Base-by-base conservation (phyloP, 768 basidiomycete genomes). In the Strobilomyces dryophilus region DNA sequence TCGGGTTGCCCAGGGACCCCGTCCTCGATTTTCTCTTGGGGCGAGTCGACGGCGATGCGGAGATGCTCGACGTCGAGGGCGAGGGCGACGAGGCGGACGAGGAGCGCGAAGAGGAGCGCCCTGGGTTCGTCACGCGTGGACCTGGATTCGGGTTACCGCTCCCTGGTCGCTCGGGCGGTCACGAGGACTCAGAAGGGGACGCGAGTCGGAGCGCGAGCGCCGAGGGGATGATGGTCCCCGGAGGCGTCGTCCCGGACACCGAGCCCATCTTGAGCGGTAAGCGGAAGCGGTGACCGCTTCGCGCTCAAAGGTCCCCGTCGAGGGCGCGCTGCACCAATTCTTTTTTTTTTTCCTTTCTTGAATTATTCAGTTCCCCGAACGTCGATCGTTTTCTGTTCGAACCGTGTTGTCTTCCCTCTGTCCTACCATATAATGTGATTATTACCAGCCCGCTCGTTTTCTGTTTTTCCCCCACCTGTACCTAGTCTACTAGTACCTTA, bases 11-110 rank as follows among this genome's bases (percentile, higher is more conserved):
- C 6, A 58, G 52, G 45, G 47, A 49, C 35, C 52, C 51, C 11
- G 40, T 47, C 31, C 21, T n/a, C 51, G 56, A 57, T 41, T 45
- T 56, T 0, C 37, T 48, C 21, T n/a, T n/a, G n/a, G 60, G 56
- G 15, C 60, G 14, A 0, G 44, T 41, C 0, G 68, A 66, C 18
- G 3, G 46, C 8, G 68, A 71, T 29, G 55, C 61, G 1, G 70
- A 68, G 12, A 65, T 71, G 66, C 10, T 68, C 7, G 70, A 70
- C 29, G 50, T 18, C 14, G 67, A 66, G 4, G 48, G 6, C 18
- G 37, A n/a, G 4, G 54, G 48, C n/a, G 59, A 57, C 3, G 57
- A 20, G 1, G 65, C 60, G 8, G 49, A 34, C 31, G 51, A 45
- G 34, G 43, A 47, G 35, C 51, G 51, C 11, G 53, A 59, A 39